Evolutionary conservation across 805 yeast species (phyloP).

Genomic region (Zygosaccharomyces kombuchaensis): DNA sequence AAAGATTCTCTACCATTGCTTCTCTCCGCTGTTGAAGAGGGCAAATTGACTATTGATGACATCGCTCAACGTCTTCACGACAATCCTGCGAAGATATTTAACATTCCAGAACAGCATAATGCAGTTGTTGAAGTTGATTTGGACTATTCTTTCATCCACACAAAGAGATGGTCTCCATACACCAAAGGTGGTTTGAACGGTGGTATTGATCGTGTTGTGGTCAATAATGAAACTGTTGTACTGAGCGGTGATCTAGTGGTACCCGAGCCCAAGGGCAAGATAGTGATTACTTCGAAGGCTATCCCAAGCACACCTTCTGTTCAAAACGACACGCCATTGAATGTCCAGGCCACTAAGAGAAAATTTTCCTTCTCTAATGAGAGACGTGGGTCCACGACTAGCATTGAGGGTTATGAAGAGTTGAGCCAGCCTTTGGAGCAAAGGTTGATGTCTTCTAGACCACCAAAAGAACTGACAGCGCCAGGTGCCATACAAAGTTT

Average conservation of each 20-base stretch:
- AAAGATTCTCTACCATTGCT: conserved; percentile 78
- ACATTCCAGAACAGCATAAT: conserved; percentile 67
- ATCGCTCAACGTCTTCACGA: conserved; percentile 70
- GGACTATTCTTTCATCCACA: conserved; percentile 51
- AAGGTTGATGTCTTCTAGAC: conserved; percentile 62
- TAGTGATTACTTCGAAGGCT: conserved; percentile 44
- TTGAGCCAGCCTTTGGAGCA: conserved; percentile 53
- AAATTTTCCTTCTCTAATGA: conserved; percentile 49
- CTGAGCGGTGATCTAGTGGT: conserved; percentile 75
- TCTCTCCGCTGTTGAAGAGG: conserved; percentile 71
- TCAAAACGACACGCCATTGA: conserved; percentile 33
- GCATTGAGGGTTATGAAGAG: conserved; percentile 43
- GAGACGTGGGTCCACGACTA: conserved; percentile 36
- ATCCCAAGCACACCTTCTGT: conserved; percentile 32
- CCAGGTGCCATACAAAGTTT: conserved; percentile 74
- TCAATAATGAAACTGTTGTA: conserved; percentile 73
- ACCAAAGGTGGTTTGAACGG: conserved; percentile 58
- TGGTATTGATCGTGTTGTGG: conserved; percentile 81
- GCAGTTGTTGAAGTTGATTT: conserved; percentile 77
- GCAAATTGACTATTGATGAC: conserved; percentile 66
- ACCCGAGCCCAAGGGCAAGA: conserved; percentile 57
- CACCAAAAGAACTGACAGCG: conserved; percentile 67
- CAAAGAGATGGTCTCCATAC: conserved; percentile 53
- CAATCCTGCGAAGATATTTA: conserved; percentile 78
- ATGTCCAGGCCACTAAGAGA: conserved; percentile 40